phyloP scores from a whole-genome alignment of 805 yeast species.

The Zygotorulaspora danielsina region DNA sequence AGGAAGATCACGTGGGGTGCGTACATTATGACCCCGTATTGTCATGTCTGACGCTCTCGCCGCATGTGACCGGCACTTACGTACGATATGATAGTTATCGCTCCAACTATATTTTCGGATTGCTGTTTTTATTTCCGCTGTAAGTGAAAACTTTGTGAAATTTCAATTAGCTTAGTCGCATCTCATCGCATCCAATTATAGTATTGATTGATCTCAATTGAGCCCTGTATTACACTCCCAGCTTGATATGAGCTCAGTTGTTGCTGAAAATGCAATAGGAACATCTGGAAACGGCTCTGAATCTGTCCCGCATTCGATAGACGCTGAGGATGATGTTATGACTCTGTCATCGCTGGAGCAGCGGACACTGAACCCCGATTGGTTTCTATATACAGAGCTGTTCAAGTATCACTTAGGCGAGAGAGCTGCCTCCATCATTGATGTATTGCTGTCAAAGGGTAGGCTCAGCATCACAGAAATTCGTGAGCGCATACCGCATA shows the following conservation, averaged over 20 bases:
- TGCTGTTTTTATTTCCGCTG: too few relatives aligned
- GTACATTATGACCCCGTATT: too few relatives aligned
- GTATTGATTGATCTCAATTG: too few relatives aligned
- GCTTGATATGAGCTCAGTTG: not conserved
- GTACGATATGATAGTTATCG: too few relatives aligned
- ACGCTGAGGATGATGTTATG: constrained; percentile 7
- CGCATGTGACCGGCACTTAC: too few relatives aligned
- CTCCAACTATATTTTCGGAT: too few relatives aligned
- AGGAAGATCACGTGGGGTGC: too few relatives aligned
- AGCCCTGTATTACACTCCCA: too few relatives aligned
- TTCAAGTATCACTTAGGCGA: constrained; percentile 63
- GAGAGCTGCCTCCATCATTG: constrained; percentile 59
- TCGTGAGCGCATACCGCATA: constrained; percentile 38
- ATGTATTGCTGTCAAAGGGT: constrained; percentile 62
- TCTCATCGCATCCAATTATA: too few relatives aligned
- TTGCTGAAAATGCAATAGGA: not conserved
- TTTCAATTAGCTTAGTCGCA: too few relatives aligned
- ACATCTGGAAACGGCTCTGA: not conserved
- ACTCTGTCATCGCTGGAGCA: constrained; percentile 34
- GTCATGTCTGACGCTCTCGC: too few relatives aligned
- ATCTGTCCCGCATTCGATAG: not conserved
- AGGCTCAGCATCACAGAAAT: constrained; percentile 57
- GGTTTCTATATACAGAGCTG: constrained; percentile 53
- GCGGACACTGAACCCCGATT: constrained; percentile 56
- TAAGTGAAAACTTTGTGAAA: too few relatives aligned